Conservation (phyloP, 23 red algal species). For the Rhodosorus marinus region DNA sequence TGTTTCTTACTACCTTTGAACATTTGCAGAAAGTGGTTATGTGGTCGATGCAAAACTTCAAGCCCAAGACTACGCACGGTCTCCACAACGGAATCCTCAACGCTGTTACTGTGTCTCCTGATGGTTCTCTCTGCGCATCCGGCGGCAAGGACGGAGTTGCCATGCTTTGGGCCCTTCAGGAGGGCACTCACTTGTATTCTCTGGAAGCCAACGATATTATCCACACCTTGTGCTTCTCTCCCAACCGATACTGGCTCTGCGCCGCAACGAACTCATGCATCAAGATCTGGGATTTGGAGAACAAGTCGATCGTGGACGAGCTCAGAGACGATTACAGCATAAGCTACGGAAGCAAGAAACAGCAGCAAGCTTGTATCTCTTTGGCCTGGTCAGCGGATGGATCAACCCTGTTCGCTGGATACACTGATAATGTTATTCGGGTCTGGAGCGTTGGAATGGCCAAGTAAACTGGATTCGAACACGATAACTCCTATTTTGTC, state of each 20-base stretch:
- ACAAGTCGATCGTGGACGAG: conserved; percentile 89
- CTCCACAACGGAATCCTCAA: conserved; percentile 86
- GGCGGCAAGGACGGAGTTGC: conserved; percentile 84
- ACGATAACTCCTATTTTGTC: too few relatives aligned
- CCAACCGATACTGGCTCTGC: conserved; percentile 95
- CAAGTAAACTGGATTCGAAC: too few relatives aligned
- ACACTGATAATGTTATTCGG: conserved; percentile 93
- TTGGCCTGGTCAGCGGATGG: conserved; percentile 91
- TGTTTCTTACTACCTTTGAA: too few relatives aligned
- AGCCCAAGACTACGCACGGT: conserved; percentile 68
- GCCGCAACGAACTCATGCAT: conserved; percentile 81
- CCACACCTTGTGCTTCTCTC: conserved; percentile 94
- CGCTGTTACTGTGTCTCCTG: conserved; percentile 88
- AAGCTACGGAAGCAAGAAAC: conserved; percentile 49
- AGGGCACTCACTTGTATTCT: conserved; percentile 88
- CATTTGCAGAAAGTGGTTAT: too few relatives aligned
- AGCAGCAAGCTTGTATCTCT: conserved; percentile 67
- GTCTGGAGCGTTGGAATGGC: conserved; percentile 31
- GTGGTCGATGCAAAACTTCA: conserved; percentile 92
- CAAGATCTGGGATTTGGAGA: conserved; percentile 97
- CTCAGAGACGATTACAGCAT: conserved; percentile 61
- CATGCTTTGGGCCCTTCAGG: conserved; percentile 93
- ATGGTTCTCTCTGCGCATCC: conserved; percentile 82
- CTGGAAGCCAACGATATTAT: conserved; percentile 95
- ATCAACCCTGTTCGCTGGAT: conserved; percentile 79